phyloP scores from a whole-genome alignment of 805 yeast genomes.

The Yamadazyma tumulicola region DNA sequence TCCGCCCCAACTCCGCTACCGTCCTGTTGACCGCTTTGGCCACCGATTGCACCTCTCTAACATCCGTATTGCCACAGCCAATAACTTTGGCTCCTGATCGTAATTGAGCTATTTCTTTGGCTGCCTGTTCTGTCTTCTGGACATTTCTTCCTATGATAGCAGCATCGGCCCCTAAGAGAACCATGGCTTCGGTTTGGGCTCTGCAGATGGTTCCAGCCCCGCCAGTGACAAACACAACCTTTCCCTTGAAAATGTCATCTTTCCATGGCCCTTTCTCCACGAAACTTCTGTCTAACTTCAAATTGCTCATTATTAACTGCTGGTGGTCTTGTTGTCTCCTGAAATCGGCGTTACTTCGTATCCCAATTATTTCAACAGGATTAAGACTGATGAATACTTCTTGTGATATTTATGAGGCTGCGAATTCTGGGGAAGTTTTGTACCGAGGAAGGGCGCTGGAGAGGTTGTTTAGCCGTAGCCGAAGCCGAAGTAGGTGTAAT shows the following conservation, averaged over 20 bases:
- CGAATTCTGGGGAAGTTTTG: neutral
- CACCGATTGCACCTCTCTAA: constrained; percentile 59
- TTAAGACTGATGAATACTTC: neutral
- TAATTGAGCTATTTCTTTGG: constrained; percentile 53
- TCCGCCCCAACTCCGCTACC: constrained; percentile 39
- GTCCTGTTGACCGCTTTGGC: constrained; percentile 61
- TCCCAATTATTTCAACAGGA: no score
- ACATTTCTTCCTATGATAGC: constrained; percentile 77
- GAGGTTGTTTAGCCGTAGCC: no score
- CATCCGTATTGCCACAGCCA: constrained; percentile 71
- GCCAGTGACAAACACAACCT: constrained; percentile 89
- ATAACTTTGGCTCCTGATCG: constrained; percentile 61
- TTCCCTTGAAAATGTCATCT: constrained; percentile 68
- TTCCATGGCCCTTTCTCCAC: constrained; percentile 39
- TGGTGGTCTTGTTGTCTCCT: no score
- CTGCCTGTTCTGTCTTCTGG: constrained; percentile 63
- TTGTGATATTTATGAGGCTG: neutral
- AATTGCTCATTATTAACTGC: constrained; percentile 1
- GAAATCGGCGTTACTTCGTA: no score
- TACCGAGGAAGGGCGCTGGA: neutral
- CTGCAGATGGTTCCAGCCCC: constrained; percentile 95
- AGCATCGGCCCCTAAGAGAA: constrained; percentile 82
- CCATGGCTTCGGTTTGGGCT: constrained; percentile 81
- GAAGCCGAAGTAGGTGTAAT: no score
- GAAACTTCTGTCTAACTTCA: constrained; percentile 13